Evolutionary conservation across 1,139 yeast species (phyloP).

Genomic region (Pichia sp.): DNA sequence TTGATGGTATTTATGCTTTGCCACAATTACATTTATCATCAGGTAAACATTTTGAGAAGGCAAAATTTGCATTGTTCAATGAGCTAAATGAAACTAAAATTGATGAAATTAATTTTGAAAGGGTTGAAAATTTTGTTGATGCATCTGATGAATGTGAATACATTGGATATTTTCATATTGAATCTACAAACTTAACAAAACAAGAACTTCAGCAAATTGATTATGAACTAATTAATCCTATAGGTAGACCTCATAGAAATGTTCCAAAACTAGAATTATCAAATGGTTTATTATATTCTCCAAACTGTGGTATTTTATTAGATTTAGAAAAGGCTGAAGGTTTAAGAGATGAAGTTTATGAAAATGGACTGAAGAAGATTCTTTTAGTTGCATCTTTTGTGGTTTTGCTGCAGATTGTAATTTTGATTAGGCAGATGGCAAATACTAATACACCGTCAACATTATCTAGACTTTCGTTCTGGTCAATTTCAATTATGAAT

Average conservation of each 20-base stretch:
- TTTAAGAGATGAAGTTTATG: conserved; percentile 45
- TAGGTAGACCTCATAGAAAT: conserved; percentile 63
- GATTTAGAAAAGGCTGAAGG: conserved; percentile 47
- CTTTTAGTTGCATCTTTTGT: conserved; percentile 45
- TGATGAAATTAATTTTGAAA: conserved; percentile 29
- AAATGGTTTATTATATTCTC: conserved; percentile 66
- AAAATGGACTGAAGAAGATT: conserved; percentile 38
- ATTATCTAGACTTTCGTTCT: conserved; percentile 61
- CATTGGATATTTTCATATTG: conserved; percentile 60
- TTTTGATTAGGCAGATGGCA: conserved; percentile 61
- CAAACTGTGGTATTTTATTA: conserved; percentile 73
- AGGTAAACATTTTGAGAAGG: conserved; percentile 37
- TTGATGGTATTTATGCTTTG: conserved; percentile 52
- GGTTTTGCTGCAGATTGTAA: conserved; percentile 41
- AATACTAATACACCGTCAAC: conserved; percentile 74
- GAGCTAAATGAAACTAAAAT: conserved; percentile 38
- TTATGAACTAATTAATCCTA: conserved; percentile 61
- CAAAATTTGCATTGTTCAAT: conserved; percentile 35
- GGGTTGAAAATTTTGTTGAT: conserved; percentile 34
- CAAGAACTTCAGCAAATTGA: conserved; percentile 58
- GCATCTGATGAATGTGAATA: conserved; percentile 60
- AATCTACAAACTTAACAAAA: conserved; percentile 47
- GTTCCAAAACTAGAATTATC: conserved; percentile 53
- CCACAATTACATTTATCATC: conserved; percentile 48
- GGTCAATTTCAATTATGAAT: conserved; percentile 49